phyloP scores from a whole-genome alignment of 805 yeast genomes.

The Candida morakotiae region DNA sequence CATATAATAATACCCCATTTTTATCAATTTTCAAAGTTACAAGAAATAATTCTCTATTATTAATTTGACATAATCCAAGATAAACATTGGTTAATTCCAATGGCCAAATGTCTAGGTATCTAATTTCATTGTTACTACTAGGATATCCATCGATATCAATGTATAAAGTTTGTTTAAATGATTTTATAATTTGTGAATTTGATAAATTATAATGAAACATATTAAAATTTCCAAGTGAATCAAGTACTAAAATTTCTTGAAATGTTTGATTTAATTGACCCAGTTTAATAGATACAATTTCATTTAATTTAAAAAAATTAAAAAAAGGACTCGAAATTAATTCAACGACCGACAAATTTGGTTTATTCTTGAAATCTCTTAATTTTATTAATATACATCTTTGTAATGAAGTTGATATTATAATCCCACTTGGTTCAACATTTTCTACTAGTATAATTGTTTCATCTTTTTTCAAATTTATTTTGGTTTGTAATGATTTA shows the following conservation, averaged over 20 bases:
- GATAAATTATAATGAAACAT: conserved; percentile 25
- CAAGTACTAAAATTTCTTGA: conserved; percentile 40
- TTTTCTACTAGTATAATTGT: conserved; percentile 51
- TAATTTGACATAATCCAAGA: conserved; percentile 30
- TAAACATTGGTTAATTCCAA: conserved; percentile 28
- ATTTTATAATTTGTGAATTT: conserved; percentile 17
- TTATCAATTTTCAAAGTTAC: conserved; percentile 50
- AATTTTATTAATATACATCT: conserved; percentile 59
- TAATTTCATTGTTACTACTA: conserved; percentile 45
- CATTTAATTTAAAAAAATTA: conserved; percentile 20
- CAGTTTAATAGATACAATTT: conserved; percentile 55
- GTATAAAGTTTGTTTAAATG: conserved; percentile 30
- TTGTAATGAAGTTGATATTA: conserved; percentile 66
- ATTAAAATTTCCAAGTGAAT: conserved; percentile 41
- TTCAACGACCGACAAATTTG: conserved; percentile 37
- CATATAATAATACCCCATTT: conserved; percentile 51
- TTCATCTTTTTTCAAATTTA: conserved; percentile 48
- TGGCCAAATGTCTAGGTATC: conserved; percentile 61
- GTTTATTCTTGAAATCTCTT: conserved; percentile 66
- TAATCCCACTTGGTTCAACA: conserved; percentile 72
- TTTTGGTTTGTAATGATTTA: conserved; percentile 38
- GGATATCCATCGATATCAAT: conserved; percentile 42
- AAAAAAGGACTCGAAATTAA: conserved; percentile 16
- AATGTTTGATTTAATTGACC: conserved; percentile 48
- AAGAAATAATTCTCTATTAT: conserved; percentile 38